Evolutionary conservation across 306 rosid species (phyloP).

Genomic region (Fagus sylvatica): DNA sequence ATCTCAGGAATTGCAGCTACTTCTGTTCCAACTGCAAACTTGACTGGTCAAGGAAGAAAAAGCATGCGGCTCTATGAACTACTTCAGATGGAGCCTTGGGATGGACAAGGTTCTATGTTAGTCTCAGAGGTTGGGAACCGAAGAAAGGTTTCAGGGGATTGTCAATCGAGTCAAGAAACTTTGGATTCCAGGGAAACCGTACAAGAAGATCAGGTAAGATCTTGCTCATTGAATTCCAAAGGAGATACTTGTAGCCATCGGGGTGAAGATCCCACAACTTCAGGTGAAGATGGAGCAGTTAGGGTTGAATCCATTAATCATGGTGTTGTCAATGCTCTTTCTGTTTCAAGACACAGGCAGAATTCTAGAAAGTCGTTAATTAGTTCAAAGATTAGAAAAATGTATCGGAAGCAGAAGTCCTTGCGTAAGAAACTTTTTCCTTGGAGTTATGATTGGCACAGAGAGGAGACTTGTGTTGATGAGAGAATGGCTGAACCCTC

Average conservation of each 20-base stretch:
- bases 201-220: conserved; percentile 25
- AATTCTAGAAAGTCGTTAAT: conserved; percentile 43
- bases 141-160: conserved; percentile 19
- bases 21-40: conserved; percentile 42
- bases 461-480: conserved; percentile 44
- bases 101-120: conserved; percentile 33
- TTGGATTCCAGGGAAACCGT: conserved; percentile 30
- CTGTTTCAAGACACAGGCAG: conserved; percentile 43
- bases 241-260: conserved; percentile 33
- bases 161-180: conserved; percentile 22
- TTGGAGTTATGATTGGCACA: conserved; percentile 73
- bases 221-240: conserved; percentile 28
- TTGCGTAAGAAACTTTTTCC: conserved; percentile 59
- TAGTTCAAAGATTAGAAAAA: conserved; percentile 49
- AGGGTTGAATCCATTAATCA: conserved; percentile 29
- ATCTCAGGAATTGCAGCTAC: conserved; percentile 21
- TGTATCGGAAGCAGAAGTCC: conserved; percentile 57
- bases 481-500: conserved; percentile 43
- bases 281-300: conserved; percentile 46
- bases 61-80: conserved; percentile 63
- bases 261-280: conserved; percentile 56
- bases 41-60: conserved; percentile 57
- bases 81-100: conserved; percentile 69
- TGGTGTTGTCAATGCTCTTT: conserved; percentile 26
- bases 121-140: conserved; percentile 26